Percentiles rank a stretch among this genome's conserved stretches.
Conservation (phyloP, 2,329 filamentous ascomycete species). For the Fonsecaea monophora region DNA sequence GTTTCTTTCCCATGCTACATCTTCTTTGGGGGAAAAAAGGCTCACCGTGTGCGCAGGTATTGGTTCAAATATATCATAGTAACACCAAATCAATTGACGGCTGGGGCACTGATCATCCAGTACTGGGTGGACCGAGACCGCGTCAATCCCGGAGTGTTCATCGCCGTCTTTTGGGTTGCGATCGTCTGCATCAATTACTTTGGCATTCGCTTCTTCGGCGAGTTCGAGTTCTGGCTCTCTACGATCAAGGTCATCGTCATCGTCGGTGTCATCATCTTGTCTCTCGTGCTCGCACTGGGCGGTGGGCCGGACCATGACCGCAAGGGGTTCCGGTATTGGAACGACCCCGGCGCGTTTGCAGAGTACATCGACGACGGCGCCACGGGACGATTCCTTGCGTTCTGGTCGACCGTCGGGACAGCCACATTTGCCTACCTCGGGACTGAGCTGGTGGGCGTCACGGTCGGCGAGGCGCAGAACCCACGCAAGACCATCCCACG, state of each 20-base stretch:
- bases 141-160: conserved; percentile 80
- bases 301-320: conserved; percentile 69
- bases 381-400: conserved; percentile 67
- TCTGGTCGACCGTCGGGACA: conserved; percentile 73
- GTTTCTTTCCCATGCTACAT: conserved; percentile 38
- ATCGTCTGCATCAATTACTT: conserved; percentile 74
- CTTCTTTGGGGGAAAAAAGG: neutral
- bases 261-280: conserved; percentile 69
- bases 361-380: conserved; percentile 63
- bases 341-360: conserved; percentile 65
- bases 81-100: conserved; percentile 84
- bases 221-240: conserved; percentile 67
- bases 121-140: conserved; percentile 72
- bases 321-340: conserved; percentile 72
- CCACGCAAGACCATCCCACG: conserved; percentile 77
- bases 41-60: conserved; percentile 43
- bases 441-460: conserved; percentile 78
- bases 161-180: conserved; percentile 70
- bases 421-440: conserved; percentile 81
- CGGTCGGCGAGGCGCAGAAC: conserved; percentile 79
- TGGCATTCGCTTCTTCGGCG: conserved; percentile 72
- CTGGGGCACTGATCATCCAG: conserved; percentile 77
- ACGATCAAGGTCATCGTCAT: conserved; percentile 74
- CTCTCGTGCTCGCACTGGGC: conserved; percentile 68
- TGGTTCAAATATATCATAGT: conserved; percentile 84